Base-by-base conservation (phyloP, 805 yeast genomes). In the Candida andamanensis region DNA sequence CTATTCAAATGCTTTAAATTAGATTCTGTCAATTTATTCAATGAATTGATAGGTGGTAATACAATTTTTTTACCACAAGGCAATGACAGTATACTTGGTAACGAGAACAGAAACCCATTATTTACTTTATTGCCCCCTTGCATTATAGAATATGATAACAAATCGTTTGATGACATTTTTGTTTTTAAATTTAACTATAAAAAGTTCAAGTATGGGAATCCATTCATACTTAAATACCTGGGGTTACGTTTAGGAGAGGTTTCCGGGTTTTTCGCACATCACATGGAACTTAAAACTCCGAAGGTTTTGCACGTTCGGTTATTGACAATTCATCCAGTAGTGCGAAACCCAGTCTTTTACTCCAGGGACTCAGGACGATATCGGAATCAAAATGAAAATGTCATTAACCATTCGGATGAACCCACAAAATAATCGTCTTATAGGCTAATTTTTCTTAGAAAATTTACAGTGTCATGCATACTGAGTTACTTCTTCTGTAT, bases 121-220 rank as follows among this genome's bases (percentile, higher is more conserved):
- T 54, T 25, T 14, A 22, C n/a, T 15, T 35, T 35, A 13, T 28
- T 27, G 10, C 35, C 38, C 13, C 30, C 29, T 29, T 50, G 48
- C 67, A 63, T 62, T 33, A 63, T 63, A 21, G 69, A 63, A 39
- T 63, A 63, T 30, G 58, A 46, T 36, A 61, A 47, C 27, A 63
- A 54, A 39, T 63, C 69, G 48, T 51, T 53, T 13, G 59, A 46
- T 29, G 53, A 44, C 49, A 52, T 52, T 19, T 19, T 8, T 8
- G 11, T 19, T 19, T 8, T 19, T 19, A 8, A 19, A 19, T 19
- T n/a, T n/a, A n/a, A n/a, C n/a, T n/a, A n/a, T n/a, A n/a, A n/a
- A 23, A 11, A 23, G 26, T 23, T 11, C 7, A 23, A 6, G 9
- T 23, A 19, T 8, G 22, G 22, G 11, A 19, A 8, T 19, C n/a